Evolutionary conservation across 495 filamentous ascomycete genomes (phyloP), one percentile per base, ranked within the genome.

Genomic region (Tuber umbilicatum): DNA sequence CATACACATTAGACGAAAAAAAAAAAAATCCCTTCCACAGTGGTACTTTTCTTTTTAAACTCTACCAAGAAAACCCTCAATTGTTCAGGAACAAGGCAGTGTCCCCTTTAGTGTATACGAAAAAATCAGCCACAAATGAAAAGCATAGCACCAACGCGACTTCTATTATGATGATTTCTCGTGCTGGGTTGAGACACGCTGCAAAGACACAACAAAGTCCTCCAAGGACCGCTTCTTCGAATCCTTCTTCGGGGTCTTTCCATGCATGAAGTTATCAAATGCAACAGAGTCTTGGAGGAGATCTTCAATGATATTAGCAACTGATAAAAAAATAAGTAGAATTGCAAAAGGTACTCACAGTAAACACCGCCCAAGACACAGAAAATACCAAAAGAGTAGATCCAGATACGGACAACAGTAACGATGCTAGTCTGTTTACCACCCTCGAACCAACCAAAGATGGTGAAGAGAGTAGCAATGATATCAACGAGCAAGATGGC

Each of bases 261-360:
- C 92, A 84, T 97, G 93, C 80, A 96, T 94, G 75, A 97, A 86
- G 86, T 94, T 93, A 85, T 97, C 92, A 84, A 97, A 96, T 68
- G 88, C 88, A 45, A 85, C 82, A 80, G 89, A 93, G 83, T 89
- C 89, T 80, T 93, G 90, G 78, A 97, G 87, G 79, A 93, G 86
- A 83, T 92, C 78, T 80, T 60, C 74, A 77, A 88, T 82, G 84
- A 78, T 21, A 67, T 71, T 55, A 76, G 77, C 70, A 78, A 73
- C 38, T 85, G 87, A 85, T 72, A 74, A 60, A 43, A 67, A 27
- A 39, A 55, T 27, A 50, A 64, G 45, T 12, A 68, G 67, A 37
- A 19, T 40, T 5, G 41, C n/a, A 31, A 35, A 39, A 45, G 23
- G 14, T 37, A 80, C 78, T 80, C 80, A 80, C 78, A 81, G 71